Conservation (phyloP, 2,329 filamentous ascomycete genomes). For the Malbranchea cinnamomea region DNA sequence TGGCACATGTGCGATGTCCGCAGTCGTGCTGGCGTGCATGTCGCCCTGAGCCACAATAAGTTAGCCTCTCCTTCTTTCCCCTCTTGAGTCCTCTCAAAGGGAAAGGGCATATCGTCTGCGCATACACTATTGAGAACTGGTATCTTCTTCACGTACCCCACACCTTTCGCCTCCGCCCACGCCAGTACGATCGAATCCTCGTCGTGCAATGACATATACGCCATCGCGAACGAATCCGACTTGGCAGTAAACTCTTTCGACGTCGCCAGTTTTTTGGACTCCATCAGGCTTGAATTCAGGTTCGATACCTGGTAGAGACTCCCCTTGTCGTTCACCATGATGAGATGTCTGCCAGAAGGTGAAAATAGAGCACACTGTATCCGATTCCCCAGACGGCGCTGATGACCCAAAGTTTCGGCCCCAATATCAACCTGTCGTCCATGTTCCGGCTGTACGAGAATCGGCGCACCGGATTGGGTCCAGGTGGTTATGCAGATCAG, state of each 20-base stretch:
- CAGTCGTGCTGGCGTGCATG: no score
- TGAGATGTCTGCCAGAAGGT: slow-evolving; percentile 23
- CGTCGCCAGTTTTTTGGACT: slow-evolving; percentile 22
- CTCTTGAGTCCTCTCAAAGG: no score
- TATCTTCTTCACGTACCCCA: slow-evolving; percentile 17
- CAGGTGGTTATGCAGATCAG: slow-evolving; percentile 28
- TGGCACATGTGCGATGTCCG: slow-evolving; percentile 1
- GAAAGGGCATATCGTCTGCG: neutral
- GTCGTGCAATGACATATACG: slow-evolving; percentile 23
- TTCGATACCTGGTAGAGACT: slow-evolving; percentile 25
- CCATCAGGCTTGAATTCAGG: slow-evolving; percentile 25
- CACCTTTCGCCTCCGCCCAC: slow-evolving; percentile 25
- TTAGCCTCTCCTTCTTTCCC: no score
- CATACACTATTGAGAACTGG: slow-evolving; percentile 10
- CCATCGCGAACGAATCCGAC: slow-evolving; percentile 24
- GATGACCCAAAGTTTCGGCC: slow-evolving; percentile 15
- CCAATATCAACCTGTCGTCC: slow-evolving; percentile 23
- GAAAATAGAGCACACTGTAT: slow-evolving; percentile 29
- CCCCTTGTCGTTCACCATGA: slow-evolving; percentile 28
- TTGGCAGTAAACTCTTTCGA: slow-evolving; percentile 25
- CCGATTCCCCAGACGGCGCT: slow-evolving; percentile 23
- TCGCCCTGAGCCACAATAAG: no score
- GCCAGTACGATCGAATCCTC: slow-evolving; percentile 26
- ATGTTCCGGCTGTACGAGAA: slow-evolving; percentile 25
- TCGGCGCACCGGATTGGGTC: slow-evolving; percentile 29